These are phyloP conservation scores for Aspergillus floridensis DNA, from an alignment of 2,329 filamentous ascomycete species.

Conservation along the genomic window DNA sequence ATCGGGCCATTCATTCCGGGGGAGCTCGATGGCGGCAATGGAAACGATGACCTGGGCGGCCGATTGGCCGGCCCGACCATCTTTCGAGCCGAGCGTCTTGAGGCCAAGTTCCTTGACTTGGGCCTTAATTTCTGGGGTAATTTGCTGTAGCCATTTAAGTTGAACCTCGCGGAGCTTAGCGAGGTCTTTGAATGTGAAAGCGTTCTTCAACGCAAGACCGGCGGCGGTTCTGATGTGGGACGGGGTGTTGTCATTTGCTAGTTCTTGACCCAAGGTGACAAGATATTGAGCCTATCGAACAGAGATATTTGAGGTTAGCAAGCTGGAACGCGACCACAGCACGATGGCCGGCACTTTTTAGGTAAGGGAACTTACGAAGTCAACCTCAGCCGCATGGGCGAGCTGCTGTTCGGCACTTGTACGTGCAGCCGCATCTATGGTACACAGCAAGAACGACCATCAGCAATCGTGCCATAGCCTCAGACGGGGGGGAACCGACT, in stretches of 20 bases:
- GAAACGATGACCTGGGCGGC: slow-evolving; percentile 94
- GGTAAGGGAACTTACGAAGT: slow-evolving; percentile 71
- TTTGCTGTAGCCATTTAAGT: slow-evolving; percentile 84
- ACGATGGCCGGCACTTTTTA: slow-evolving; percentile 28
- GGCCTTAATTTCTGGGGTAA: slow-evolving; percentile 76
- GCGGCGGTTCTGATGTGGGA: slow-evolving; percentile 87
- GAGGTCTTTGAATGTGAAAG: slow-evolving; percentile 91
- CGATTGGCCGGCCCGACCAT: slow-evolving; percentile 79
- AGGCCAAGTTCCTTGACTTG: slow-evolving; percentile 89
- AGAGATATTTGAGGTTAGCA: slow-evolving; percentile 26
- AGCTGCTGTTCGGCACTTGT: slow-evolving; percentile 93
- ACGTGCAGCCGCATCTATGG: slow-evolving; percentile 80
- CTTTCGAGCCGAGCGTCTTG: slow-evolving; percentile 76
- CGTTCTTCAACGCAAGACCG: slow-evolving; percentile 96
- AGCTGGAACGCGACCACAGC: slow-evolving; percentile 11
- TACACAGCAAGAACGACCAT: slow-evolving; percentile 33
- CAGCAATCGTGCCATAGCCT: slow-evolving; percentile 14
- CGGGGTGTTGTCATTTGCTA: slow-evolving; percentile 84
- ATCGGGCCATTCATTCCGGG: slow-evolving; percentile 88
- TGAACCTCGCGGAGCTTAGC: slow-evolving; percentile 85
- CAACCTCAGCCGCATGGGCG: slow-evolving; percentile 82
- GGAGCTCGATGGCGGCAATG: slow-evolving; percentile 91
- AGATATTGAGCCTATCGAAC: slow-evolving; percentile 78
- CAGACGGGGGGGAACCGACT: neutral
- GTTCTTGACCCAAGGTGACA: slow-evolving; percentile 84